phyloP scores from a whole-genome alignment of 345 rosid species.

The Cochlearia excelsa region DNA sequence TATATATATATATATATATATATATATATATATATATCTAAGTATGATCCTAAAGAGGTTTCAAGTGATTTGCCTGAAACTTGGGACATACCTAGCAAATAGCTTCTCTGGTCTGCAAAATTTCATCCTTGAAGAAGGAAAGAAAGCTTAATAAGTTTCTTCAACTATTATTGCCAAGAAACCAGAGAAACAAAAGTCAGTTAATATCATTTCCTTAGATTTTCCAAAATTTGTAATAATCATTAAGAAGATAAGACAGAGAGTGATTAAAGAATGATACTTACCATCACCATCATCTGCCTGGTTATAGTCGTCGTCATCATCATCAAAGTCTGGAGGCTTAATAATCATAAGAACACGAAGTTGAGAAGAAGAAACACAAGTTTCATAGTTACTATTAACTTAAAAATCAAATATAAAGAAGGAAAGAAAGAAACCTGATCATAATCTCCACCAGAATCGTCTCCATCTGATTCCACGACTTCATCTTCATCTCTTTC shows the following conservation, averaged over 20 bases:
- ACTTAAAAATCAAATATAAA: neutral
- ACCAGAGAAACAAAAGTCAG: neutral
- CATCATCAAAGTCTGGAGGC: conserved; percentile 33
- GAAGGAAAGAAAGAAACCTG: conserved; percentile 18
- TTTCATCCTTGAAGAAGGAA: neutral
- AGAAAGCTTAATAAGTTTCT: neutral
- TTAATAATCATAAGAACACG: conserved; percentile 1
- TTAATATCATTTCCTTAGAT: neutral
- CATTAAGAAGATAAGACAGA: neutral
- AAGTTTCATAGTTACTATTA: too few species aligned
- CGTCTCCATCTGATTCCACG: conserved; percentile 26
- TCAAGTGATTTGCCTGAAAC: conserved; percentile 10
- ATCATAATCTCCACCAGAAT: conserved; percentile 28
- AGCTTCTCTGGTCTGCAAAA: conserved; percentile 21
- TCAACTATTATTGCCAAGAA: conserved; percentile 14
- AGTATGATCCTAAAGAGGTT: neutral
- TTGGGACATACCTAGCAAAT: neutral
- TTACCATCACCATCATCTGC: conserved; percentile 21
- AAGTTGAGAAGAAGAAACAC: neutral
- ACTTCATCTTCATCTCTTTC: conserved; percentile 23
- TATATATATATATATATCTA: too few species aligned
- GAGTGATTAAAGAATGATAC: conserved; percentile 8
- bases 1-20: too few species aligned
- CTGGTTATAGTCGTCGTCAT: conserved; percentile 31
- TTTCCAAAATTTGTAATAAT: neutral